phyloP scores from a whole-genome alignment of 768 basidiomycete genomes.

The Boletus eberwhitei region DNA sequence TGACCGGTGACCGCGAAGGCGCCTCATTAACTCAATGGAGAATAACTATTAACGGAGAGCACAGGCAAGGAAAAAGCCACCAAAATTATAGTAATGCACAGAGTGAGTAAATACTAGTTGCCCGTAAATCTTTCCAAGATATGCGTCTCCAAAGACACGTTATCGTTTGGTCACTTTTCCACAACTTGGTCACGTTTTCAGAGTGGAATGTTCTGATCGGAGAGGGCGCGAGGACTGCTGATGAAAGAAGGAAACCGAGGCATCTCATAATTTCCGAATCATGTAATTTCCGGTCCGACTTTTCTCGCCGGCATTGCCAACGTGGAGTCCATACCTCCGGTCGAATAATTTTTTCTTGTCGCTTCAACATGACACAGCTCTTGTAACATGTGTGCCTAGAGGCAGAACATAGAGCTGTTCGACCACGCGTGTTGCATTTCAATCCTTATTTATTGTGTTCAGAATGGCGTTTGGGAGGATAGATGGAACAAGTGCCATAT shows the following conservation, averaged over 20 bases:
- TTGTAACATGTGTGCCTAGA: not conserved
- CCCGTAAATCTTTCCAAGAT: not conserved
- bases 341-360: not conserved
- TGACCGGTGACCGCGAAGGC: no score
- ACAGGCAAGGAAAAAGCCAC: no score
- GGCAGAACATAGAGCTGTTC: not conserved
- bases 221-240: not conserved
- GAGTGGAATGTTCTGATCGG: no score
- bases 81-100: no score
- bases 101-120: not conserved
- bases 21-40: no score
- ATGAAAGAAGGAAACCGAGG: not conserved
- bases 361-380: not conserved
- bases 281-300: not conserved
- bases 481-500: not conserved
- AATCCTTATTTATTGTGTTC: not conserved
- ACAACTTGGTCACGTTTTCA: no score
- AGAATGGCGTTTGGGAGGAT: not conserved
- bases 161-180: not conserved
- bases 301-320: not conserved
- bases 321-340: not conserved
- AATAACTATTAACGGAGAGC: no score
- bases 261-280: no score
- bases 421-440: not conserved
- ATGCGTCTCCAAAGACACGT: not conserved